Percentiles rank a stretch among this genome's conserved stretches.
Conservation (phyloP, 2,329 filamentous ascomycete species). For the Diaporthe eres region DNA sequence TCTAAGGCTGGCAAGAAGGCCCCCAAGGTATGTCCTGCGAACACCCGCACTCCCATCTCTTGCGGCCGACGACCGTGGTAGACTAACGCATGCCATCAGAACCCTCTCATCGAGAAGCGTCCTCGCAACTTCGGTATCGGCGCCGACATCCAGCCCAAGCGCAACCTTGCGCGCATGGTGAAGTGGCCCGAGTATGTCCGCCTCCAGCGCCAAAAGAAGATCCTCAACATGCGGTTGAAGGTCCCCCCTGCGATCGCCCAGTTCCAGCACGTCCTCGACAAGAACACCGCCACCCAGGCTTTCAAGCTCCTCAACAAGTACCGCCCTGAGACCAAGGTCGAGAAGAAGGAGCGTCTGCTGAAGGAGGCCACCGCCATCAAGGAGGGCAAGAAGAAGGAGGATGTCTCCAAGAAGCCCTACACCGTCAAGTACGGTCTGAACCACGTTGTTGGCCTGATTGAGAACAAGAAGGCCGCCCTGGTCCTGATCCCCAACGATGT, state of each 20-base stretch:
- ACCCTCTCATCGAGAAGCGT: slow-evolving; percentile 99
- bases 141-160: slow-evolving; percentile 97
- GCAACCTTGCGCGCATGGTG: slow-evolving; percentile 98
- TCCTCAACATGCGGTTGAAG: slow-evolving; percentile 98
- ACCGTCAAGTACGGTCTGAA: slow-evolving; percentile 99
- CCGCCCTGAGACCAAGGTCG: slow-evolving; percentile 97
- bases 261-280: slow-evolving; percentile 97
- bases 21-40: slow-evolving; percentile 82
- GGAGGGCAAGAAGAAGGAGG: slow-evolving; percentile 99
- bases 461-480: slow-evolving; percentile 99
- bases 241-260: slow-evolving; percentile 97
- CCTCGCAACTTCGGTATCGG: slow-evolving; percentile 98
- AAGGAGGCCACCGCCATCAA: slow-evolving; percentile 98
- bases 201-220: slow-evolving; percentile 94
- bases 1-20: slow-evolving; percentile 96
- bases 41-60: not conserved
- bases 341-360: slow-evolving; percentile 99
- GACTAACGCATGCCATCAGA: slow-evolving; percentile 67
- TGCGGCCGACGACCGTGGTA: slow-evolving; percentile 40
- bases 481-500: slow-evolving; percentile 99
- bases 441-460: slow-evolving; percentile 96
- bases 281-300: slow-evolving; percentile 94
- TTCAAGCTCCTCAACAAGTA: slow-evolving; percentile 99
- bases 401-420: slow-evolving; percentile 99
- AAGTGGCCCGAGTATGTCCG: slow-evolving; percentile 99